Evolutionary conservation across 106 monocot species (phyloP).

Genomic region (Ottelia alismoides): DNA sequence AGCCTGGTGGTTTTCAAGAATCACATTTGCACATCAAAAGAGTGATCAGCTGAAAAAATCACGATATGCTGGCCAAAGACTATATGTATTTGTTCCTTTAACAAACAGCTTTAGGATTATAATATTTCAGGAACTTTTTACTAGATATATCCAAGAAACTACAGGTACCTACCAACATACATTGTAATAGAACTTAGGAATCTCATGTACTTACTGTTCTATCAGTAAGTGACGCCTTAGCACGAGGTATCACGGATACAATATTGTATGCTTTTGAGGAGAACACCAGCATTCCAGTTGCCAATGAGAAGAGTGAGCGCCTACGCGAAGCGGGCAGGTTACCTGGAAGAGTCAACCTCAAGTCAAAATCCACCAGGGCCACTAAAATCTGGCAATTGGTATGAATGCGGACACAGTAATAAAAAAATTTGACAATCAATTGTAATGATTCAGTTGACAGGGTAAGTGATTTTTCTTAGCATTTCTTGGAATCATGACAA

Average conservation of each 20-base stretch:
- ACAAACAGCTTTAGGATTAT: neutral
- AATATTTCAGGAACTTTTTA: neutral
- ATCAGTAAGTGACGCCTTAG: constrained; percentile 37
- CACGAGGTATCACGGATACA: constrained; percentile 46
- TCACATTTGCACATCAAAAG: neutral
- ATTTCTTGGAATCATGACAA: too few species aligned
- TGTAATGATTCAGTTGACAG: too few species aligned
- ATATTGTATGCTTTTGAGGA: too few species aligned
- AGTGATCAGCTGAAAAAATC: neutral
- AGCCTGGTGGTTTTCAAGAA: constrained; percentile 23
- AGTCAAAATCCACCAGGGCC: too few species aligned
- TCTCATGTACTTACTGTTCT: constrained; percentile 36
- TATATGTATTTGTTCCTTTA: neutral
- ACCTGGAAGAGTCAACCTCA: constrained; percentile 37
- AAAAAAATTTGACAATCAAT: too few species aligned
- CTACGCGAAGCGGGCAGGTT: constrained; percentile 33
- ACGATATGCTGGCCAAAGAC: neutral
- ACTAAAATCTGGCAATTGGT: too few species aligned
- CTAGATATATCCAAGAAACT: neutral
- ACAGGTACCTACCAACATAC: neutral
- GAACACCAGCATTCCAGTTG: constrained; percentile 36
- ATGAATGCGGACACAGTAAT: too few species aligned
- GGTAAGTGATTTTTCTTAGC: too few species aligned
- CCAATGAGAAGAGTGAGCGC: constrained; percentile 42
- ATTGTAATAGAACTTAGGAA: neutral